Conservation (phyloP, 2,329 filamentous ascomycete species). For the Trichoderma afroharzianum region DNA sequence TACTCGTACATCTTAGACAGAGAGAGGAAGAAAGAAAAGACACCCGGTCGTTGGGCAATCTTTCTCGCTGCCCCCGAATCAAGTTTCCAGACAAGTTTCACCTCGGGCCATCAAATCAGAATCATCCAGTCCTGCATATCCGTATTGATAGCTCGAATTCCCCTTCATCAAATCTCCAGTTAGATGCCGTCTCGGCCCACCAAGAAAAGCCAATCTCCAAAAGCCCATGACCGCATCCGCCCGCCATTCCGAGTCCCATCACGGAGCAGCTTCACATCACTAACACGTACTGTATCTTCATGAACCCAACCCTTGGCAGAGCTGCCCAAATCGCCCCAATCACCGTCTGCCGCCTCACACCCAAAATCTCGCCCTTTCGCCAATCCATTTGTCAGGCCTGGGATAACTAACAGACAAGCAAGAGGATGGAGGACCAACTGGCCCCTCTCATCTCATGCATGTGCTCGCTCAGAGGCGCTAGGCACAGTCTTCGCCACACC, state of each 20-base stretch:
- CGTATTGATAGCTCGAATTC: neutral
- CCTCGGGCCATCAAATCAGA: neutral
- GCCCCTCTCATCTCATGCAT: neutral
- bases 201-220: neutral
- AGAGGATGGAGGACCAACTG: neutral
- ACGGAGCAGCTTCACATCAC: neutral
- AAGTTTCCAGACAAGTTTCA: neutral
- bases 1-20: neutral
- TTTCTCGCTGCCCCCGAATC: neutral
- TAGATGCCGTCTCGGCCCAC: neutral
- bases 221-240: constrained; percentile 4
- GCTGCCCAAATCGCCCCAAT: constrained; percentile 14
- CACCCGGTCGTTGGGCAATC: neutral
- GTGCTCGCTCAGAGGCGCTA: neutral
- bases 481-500: constrained; percentile 3
- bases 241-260: neutral
- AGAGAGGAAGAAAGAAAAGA: neutral
- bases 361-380: neutral
- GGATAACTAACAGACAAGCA: neutral
- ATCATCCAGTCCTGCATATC: neutral
- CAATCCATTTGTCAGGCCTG: neutral
- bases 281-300: neutral
- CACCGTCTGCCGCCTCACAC: constrained; percentile 10
- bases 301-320: constrained; percentile 11
- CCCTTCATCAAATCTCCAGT: neutral